Evolutionary conservation across 495 filamentous ascomycete genomes (phyloP).

Genomic region (Trichoderma erinaceum): DNA sequence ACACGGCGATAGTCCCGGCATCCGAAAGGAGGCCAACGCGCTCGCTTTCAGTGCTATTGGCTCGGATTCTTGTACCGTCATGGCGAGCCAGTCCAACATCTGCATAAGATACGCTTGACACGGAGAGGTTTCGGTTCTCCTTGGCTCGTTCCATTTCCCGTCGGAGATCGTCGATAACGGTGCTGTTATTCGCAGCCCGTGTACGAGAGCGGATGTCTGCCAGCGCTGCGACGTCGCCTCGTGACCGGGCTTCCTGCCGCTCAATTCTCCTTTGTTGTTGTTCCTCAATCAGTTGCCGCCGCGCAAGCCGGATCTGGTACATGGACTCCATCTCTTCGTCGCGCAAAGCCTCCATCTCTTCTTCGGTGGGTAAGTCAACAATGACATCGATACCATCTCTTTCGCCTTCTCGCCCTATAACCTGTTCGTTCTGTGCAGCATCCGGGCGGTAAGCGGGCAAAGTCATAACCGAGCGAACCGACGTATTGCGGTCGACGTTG

Average conservation of each 20-base stretch:
- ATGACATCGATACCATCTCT: constrained; percentile 88
- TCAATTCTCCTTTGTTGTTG: constrained; percentile 65
- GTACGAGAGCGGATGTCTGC: constrained; percentile 47
- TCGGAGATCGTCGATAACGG: constrained; percentile 48
- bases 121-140: constrained; percentile 60
- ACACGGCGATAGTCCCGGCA: constrained; percentile 51
- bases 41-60: constrained; percentile 73
- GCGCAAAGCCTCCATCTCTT: constrained; percentile 68
- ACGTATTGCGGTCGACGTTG: constrained; percentile 75
- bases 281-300: constrained; percentile 68
- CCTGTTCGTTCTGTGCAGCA: constrained; percentile 67
- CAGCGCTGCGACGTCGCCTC: constrained; percentile 59
- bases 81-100: constrained; percentile 80
- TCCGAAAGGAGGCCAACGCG: constrained; percentile 65
- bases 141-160: constrained; percentile 60
- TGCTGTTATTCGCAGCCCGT: constrained; percentile 31
- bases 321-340: constrained; percentile 89
- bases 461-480: constrained; percentile 86
- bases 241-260: constrained; percentile 60
- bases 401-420: constrained; percentile 89
- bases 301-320: constrained; percentile 79
- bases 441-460: constrained; percentile 69
- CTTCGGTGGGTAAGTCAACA: constrained; percentile 51
- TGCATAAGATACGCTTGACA: constrained; percentile 80
- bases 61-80: constrained; percentile 81